phyloP scores from a whole-genome alignment of 495 filamentous ascomycete genomes.

The Hypoxylon intermedium region DNA sequence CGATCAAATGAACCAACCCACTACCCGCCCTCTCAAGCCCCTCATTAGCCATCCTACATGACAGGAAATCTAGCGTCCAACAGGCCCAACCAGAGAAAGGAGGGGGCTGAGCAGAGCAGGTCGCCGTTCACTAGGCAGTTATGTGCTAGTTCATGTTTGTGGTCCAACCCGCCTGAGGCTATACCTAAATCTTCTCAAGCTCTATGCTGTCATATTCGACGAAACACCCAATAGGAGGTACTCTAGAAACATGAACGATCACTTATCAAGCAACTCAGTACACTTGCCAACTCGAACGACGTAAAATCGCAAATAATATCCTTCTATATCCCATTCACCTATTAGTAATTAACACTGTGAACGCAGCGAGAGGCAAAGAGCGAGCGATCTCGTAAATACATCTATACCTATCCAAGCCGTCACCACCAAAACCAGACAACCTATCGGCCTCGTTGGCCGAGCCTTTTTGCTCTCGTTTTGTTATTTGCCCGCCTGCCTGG shows the following conservation, averaged over 20 bases:
- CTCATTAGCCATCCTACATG: no score
- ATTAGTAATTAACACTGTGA: slow-evolving; percentile 5
- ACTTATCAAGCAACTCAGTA: slow-evolving; percentile 15
- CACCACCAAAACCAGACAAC: slow-evolving; percentile 7
- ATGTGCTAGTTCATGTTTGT: no score
- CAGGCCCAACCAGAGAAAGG: no score
- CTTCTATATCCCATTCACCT: slow-evolving; percentile 7
- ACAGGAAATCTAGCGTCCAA: no score
- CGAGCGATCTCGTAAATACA: slow-evolving; percentile 24
- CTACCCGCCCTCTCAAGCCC: no score
- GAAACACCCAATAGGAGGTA: no score
- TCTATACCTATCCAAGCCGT: slow-evolving; percentile 17
- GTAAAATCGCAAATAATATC: slow-evolving; percentile 24
- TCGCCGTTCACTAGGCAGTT: no score
- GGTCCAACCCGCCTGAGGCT: no score
- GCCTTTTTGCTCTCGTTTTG: neutral
- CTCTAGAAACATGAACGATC: slow-evolving; percentile 7
- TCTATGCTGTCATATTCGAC: no score
- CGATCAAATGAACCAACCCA: no score
- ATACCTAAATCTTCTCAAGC: no score
- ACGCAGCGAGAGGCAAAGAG: slow-evolving; percentile 6
- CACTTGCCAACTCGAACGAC: slow-evolving; percentile 1
- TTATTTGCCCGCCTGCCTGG: slow-evolving; percentile 6
- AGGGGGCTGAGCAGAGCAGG: no score
- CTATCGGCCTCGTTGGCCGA: neutral